These are phyloP conservation scores for Moricandia arvensis DNA, from an alignment of 345 rosid genomes.

Conservation along the genomic window DNA sequence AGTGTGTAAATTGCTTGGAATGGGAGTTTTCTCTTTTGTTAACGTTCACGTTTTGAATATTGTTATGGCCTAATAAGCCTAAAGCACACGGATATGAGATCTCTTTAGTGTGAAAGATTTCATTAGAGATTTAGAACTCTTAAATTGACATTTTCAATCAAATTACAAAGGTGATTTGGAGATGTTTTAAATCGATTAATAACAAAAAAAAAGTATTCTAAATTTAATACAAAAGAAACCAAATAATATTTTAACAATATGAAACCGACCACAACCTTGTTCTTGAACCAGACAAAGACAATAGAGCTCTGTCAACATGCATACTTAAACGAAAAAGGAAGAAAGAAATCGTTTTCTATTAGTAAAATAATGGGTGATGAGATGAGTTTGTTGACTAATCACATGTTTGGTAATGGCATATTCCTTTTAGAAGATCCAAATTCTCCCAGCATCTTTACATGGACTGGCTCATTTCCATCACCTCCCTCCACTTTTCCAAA, in stretches of 20 bases:
- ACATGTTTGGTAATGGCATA: constrained; percentile 42
- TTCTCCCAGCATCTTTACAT: constrained; percentile 39
- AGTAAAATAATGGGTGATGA: constrained; percentile 13
- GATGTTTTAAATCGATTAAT: neutral
- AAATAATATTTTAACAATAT: neutral
- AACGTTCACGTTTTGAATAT: neutral
- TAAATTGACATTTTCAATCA: neutral
- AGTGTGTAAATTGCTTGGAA: constrained; percentile 22
- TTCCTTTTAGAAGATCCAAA: constrained; percentile 41
- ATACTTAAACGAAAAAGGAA: neutral
- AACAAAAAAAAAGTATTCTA: neutral
- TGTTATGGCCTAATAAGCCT: neutral
- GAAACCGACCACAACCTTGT: constrained; percentile 18
- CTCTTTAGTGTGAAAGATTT: neutral
- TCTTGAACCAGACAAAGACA: constrained; percentile 23
- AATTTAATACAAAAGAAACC: neutral
- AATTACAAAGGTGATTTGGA: neutral
- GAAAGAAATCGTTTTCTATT: neutral
- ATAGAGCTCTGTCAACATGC: neutral
- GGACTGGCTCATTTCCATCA: constrained; percentile 35
- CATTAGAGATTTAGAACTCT: neutral
- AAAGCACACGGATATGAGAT: neutral
- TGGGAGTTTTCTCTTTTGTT: neutral
- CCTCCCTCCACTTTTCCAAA: constrained; percentile 24
- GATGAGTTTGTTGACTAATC: constrained; percentile 20